Evolutionary conservation across 2,329 filamentous ascomycete genomes (phyloP), one percentile per base, ranked within the genome.

Genomic region (Penicillium sp.): DNA sequence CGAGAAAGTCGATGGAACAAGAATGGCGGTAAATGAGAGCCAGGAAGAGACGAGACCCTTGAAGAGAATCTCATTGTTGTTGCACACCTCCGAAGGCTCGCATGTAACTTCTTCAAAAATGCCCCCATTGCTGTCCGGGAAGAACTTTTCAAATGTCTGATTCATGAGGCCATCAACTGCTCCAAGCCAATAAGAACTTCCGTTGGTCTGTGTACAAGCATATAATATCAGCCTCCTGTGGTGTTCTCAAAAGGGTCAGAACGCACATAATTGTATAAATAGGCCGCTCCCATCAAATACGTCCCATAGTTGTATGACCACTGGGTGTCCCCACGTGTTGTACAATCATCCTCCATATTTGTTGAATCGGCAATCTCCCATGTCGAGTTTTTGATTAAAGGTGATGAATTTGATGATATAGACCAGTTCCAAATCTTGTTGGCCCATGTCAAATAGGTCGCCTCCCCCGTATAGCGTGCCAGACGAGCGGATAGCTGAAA

Each of bases 401-500:
- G 74, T 3, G 84, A 74, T 9, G 20, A 24, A n/a, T 40, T 8
- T 1, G 5, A 2, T 17, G 63, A 61, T 45, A 71, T 72, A 2
- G 84, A 77, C 82, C 87, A 87, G 46, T 88, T 75, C 74, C 81
- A 90, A 0, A 82, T 80, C 62, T 80, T 81, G 21, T 78, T 76
- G 0, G 86, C 87, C 70, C 81, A 82, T 7, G 83, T 75, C 2
- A 80, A 79, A 62, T 90, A 90, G 0, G 84, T 88, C 0, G 75
- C 64, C 62, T 90, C 89, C 20, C 75, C 75, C 0, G 86, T 89
- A 49, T 74, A 75, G 37, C 86, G 83, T 23, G 86, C 88, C 15
- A 93, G 79, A 15, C 89, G 85, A 1, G 90, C 89, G 2, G 87
- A 85, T 13, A 95, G 79, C 64, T 91, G 88, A 69, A 95, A 92